These are phyloP conservation scores for Fraxinus velutina DNA, from an alignment of 305 asterid species.

Conservation along the genomic window DNA sequence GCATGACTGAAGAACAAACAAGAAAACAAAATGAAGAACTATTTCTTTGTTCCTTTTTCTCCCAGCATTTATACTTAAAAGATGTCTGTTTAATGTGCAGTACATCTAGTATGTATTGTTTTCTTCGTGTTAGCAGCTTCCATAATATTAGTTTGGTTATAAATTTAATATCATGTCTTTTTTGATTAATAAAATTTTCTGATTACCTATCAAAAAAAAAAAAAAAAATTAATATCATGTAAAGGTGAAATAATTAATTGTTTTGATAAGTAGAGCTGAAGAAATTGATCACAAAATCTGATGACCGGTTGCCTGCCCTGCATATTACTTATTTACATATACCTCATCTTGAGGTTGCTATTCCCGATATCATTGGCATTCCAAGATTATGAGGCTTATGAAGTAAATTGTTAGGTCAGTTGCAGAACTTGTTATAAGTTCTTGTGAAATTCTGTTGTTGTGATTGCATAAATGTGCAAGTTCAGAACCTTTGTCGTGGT, in stretches of 20 bases:
- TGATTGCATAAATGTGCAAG: neutral
- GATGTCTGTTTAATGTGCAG: neutral
- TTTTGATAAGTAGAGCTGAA: neutral
- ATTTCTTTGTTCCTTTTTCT: neutral
- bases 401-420: neutral
- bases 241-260: neutral
- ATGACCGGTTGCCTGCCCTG: neutral
- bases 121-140: neutral
- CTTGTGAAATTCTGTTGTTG: neutral
- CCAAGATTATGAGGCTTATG: neutral
- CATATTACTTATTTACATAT: neutral
- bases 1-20: neutral
- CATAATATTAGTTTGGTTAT: neutral
- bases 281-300: neutral
- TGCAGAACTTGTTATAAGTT: neutral
- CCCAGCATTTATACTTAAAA: neutral
- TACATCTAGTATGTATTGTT: neutral
- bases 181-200: too few species aligned
- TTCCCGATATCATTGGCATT: neutral
- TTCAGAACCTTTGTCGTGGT: slow-evolving; percentile 20
- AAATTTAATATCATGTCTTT: neutral
- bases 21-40: neutral
- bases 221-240: too few species aligned
- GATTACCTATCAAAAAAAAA: too few species aligned
- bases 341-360: neutral